Base-by-base conservation (phyloP, 306 rosid genomes). In the Hippophae rhamnoides region DNA sequence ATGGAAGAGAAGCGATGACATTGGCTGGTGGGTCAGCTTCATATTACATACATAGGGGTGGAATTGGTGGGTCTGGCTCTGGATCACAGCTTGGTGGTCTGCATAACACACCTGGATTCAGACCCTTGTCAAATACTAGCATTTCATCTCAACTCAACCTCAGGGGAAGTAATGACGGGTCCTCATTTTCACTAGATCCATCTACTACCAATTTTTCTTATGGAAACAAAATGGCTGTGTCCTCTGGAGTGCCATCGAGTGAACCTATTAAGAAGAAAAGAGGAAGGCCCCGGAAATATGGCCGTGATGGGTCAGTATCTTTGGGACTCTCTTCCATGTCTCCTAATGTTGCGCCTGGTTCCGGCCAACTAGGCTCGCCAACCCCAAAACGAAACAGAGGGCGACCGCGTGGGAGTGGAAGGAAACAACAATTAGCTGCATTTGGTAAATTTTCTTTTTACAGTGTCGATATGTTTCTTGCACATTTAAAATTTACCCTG, bases 221-320 rank as follows among this genome's bases (percentile, higher is more conserved):
- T 65, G 92, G 83, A 46, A 74, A 72, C 47, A 69, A 62, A 79
- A 58, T 78, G 31, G 78, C 76, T 52, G 77, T 76, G 23, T 61
- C 87, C 63, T 72, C 82, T 26, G 89, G 78, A 38, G 70, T 63
- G 49, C 62, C 88, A 53, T 78, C 87, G n/a, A 58, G 83, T 60
- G 95, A 81, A 72, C 75, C 83, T 76, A 76, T 78, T 53, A 92
- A 88, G 74, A 92, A 66, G 90, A 92, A 92, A 62, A 76, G 99
- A 76, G 96, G 99, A 52, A 84, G 99, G 69, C 99, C 99, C 1
- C 47, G 99, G n/a, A 92, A 92, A 72, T 92, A 92, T 61, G 88
- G 79, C 42, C 81, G 93, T 57, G 96, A 74, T 75, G 97, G 82
- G 58, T 70, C 81, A 2, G 90, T 92, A 62, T 83, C 95, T 48